These are phyloP conservation scores for Rhododendron ovatum DNA, from an alignment of 148 eudicot species.

Conservation along the genomic window DNA sequence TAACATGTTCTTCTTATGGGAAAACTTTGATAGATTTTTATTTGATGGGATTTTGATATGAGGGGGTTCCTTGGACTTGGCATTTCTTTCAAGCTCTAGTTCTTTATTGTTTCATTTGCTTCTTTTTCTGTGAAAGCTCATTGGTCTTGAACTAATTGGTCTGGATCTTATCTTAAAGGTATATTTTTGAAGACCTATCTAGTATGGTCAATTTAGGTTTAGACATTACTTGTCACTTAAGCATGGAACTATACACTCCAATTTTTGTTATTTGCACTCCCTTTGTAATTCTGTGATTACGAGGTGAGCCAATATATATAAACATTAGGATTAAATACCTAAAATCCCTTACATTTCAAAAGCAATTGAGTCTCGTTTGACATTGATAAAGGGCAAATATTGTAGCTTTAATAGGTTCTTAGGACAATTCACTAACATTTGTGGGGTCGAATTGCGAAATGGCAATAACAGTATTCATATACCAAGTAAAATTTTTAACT, in stretches of 20 bases:
- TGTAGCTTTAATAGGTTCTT: background rate
- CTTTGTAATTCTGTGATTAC: background rate
- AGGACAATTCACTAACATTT: background rate
- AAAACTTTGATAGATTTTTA: background rate
- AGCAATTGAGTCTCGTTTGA: background rate
- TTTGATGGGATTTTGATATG: background rate
- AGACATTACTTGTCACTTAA: conserved; percentile 6
- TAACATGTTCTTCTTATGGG: background rate
- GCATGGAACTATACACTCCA: background rate
- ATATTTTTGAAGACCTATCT: background rate
- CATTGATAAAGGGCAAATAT: background rate
- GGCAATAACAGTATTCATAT: background rate
- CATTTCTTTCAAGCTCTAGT: background rate
- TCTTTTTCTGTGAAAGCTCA: background rate
- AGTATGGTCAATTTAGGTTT: background rate
- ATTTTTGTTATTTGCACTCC: background rate
- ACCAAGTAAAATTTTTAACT: background rate
- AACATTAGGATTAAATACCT: background rate
- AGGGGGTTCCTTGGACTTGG: background rate
- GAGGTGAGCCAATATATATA: background rate
- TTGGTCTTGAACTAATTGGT: conserved; percentile 10
- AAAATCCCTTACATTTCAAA: background rate
- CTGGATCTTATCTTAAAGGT: background rate
- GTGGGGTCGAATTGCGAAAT: background rate
- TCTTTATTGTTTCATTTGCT: background rate